Evolutionary conservation across 2,329 filamentous ascomycete species (phyloP).

Genomic region (Dactylellina sp.): DNA sequence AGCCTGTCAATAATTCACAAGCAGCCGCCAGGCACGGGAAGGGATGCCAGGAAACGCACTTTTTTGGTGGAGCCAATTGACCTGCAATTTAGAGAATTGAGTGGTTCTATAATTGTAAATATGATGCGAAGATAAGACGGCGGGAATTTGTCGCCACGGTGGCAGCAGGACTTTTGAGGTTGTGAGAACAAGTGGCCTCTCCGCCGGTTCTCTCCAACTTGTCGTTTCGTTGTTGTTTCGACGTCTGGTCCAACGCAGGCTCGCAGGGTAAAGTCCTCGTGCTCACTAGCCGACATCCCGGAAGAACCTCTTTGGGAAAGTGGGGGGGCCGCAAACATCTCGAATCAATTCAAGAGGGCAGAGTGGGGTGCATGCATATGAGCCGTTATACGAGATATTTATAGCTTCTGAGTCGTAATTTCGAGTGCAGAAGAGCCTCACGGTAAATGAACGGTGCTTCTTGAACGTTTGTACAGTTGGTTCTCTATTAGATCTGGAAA

Average conservation of each 20-base stretch:
- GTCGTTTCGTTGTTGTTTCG: slow-evolving; percentile 55
- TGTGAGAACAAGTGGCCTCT: slow-evolving; percentile 57
- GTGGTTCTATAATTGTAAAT: slow-evolving; percentile 26
- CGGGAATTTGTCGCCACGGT: slow-evolving; percentile 51
- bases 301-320: slow-evolving; percentile 31
- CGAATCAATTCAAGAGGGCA: slow-evolving; percentile 6
- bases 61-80: slow-evolving; percentile 49
- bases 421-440: too few species aligned
- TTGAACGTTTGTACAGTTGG: not conserved
- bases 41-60: slow-evolving; percentile 10
- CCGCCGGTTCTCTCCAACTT: slow-evolving; percentile 27
- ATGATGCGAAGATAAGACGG: slow-evolving; percentile 4
- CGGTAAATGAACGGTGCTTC: not conserved
- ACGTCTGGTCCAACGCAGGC: slow-evolving; percentile 37
- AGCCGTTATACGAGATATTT: too few species aligned
- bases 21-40: slow-evolving; percentile 22
- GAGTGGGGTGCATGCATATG: not conserved
- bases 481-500: slow-evolving; percentile 6
- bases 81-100: slow-evolving; percentile 41
- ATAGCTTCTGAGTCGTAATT: too few species aligned
- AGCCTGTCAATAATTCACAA: slow-evolving; percentile 43
- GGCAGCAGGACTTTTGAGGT: slow-evolving; percentile 44
- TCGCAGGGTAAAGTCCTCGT: too few species aligned
- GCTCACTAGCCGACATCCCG: slow-evolving; percentile 32
- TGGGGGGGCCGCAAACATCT: slow-evolving; percentile 55